Evolutionary conservation across 768 basidiomycete genomes (phyloP).

Genomic region (Suillus ampliporus): DNA sequence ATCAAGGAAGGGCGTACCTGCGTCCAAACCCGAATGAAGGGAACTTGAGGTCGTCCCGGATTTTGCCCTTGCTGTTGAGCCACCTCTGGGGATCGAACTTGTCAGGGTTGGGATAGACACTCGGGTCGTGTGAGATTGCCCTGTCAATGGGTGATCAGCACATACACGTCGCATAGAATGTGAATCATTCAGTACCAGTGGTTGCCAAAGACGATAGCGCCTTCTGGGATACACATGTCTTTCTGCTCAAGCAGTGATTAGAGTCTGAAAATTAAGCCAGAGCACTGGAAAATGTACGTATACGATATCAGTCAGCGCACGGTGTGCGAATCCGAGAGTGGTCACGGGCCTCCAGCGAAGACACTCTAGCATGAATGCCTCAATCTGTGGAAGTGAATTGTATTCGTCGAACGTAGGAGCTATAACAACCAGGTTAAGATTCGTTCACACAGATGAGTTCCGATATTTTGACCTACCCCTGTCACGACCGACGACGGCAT

Average conservation of each 20-base stretch:
- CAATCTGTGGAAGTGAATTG: constrained; percentile 40
- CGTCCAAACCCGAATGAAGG: constrained; percentile 65
- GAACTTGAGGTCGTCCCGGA: constrained; percentile 58
- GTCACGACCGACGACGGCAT: constrained; percentile 54
- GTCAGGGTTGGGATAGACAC: constrained; percentile 64
- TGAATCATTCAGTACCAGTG: constrained; percentile 32
- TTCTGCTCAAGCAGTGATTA: constrained; percentile 29
- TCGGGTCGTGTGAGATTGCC: constrained; percentile 63
- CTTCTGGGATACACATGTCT: constrained; percentile 40
- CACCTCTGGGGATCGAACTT: constrained; percentile 63
- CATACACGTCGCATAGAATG: background rate
- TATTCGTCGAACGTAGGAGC: constrained; percentile 50
- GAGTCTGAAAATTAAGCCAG: background rate
- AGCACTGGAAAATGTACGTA: constrained; percentile 48
- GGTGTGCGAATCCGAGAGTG: constrained; percentile 62
- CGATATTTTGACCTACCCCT: constrained; percentile 26
- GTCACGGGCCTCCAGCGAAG: constrained; percentile 49
- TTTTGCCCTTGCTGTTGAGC: constrained; percentile 43
- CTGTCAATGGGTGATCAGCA: constrained; percentile 26
- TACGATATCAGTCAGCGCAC: constrained; percentile 65
- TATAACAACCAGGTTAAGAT: constrained; percentile 19
- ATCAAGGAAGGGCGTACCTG: constrained; percentile 25
- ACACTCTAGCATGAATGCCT: constrained; percentile 47
- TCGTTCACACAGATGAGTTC: background rate
- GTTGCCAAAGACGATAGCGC: constrained; percentile 43